Evolutionary conservation across 176 grass and related monocot genomes (phyloP), one percentile per base, ranked within the genome.

Genomic region (Oryza brachyantha): DNA sequence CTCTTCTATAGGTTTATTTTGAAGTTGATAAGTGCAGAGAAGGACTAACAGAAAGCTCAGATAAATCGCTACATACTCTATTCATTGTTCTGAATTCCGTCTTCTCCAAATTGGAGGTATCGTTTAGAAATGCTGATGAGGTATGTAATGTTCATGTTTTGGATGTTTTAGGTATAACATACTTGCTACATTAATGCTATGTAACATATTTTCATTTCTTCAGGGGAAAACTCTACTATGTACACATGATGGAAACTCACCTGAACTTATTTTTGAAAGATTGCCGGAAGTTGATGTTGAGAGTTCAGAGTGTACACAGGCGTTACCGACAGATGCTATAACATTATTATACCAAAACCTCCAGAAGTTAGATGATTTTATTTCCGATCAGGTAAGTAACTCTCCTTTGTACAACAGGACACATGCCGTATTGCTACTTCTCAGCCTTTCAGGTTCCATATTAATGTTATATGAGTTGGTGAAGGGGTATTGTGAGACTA

Each of bases 301-400:
- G 42, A 88, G 83, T 69, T 68, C 83, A 86, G 42, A 94, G 34
- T 94, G 87, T 92, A 89, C 89, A 29, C 83, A 94, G 57, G 61
- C 69, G 52, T 82, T 88, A 80, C 70, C 69, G 77, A 75, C 52
- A 35, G 80, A 94, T 86, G 87, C 90, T 72, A 90, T 79, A 73
- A 84, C 42, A 63, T 75, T 98, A 79, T 85, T 94, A 27, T 90
- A 91, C 84, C 59, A 89, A 87, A 98, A 98, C 81, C 82, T 98
- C 32, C 70, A 94, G 75, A 86, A 73, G 75, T 83, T 98, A 45
- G 84, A 90, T 81, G 75, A 24, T 37, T 88, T 90, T 45, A 45
- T 94, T 72, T 81, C 83, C 64, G 70, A 77, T 69, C 81, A 82
- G 35, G 93, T 93, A 90, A 97, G 57, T 26, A 70, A 32, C 29